These are phyloP conservation scores for Vaccinium corymbosum DNA, from an alignment of 148 eudicot genomes.

Conservation along the genomic window DNA sequence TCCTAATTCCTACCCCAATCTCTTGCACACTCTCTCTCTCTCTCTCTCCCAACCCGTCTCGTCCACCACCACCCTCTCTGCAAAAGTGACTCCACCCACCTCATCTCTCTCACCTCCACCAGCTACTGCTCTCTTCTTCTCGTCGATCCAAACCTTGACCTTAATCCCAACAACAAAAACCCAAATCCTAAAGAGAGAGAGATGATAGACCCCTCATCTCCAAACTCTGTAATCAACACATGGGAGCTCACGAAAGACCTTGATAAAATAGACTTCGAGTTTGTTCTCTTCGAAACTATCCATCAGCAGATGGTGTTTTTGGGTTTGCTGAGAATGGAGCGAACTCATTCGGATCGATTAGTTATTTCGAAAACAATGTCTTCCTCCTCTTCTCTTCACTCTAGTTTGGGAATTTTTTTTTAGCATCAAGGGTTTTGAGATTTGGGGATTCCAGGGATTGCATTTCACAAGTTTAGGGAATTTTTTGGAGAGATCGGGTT, in stretches of 20 bases:
- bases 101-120: conserved; percentile 83
- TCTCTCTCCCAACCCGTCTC: conserved; percentile 54
- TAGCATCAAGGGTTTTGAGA: too few species aligned
- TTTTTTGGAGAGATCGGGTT: too few species aligned
- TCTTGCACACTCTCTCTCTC: conserved; percentile 21
- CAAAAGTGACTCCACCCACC: conserved; percentile 78
- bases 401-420: too few species aligned
- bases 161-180: conserved; percentile 8
- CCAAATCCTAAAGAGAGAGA: not conserved
- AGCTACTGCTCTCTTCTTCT: conserved; percentile 75
- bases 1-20: not conserved
- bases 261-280: conserved; percentile 48
- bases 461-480: too few species aligned
- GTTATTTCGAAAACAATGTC: conserved; percentile 27
- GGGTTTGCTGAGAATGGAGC: conserved; percentile 22
- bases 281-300: conserved; percentile 10
- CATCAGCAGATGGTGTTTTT: not conserved
- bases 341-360: conserved; percentile 46
- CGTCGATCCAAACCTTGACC: conserved; percentile 30
- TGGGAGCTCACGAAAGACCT: conserved; percentile 99
- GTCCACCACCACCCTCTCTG: conserved; percentile 75
- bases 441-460: too few species aligned
- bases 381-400: too few species aligned
- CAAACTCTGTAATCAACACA: conserved; percentile 93
- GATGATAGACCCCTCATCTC: conserved; percentile 35